Base-by-base conservation (phyloP, 352 stramenopile species). In the Phytophthora sansomeana region DNA sequence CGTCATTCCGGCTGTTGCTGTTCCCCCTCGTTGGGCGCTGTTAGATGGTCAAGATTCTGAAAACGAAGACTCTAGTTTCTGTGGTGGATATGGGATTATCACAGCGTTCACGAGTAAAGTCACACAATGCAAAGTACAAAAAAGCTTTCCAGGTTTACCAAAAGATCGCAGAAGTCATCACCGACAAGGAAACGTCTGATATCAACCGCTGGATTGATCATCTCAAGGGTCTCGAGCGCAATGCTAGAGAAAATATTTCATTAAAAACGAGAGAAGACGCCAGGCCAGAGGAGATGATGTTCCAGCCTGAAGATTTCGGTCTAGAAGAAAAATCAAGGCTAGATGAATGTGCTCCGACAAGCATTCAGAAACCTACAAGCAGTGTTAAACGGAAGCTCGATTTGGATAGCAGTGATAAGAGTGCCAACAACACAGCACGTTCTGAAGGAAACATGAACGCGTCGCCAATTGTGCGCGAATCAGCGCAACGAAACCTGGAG, bases 41-140 rank as follows among this genome's bases (percentile, higher is more conserved):
- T 7, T 16, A 14, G 13, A 19, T 43, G 13, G 39, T 30, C 16
- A 46, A 46, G 53, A 53, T 24, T 24, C 2, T 43, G 39, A 44
- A 35, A 16, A 6, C 6, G 53, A 52, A 19, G 52, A 39, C 0
- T 16, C 6, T 29, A 46, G 21, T 17, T 39, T 48, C 11, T 10
- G 21, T 48, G 17, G 17, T 7, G 3, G n/a, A 48, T n/a, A 30
- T 48, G 5, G 19, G 41, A n/a, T n/a, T 32, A 13, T 4, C 41
- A 16, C 41, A 30, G 7, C 17, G 16, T 38, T 21, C 16, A 52
- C 17, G 10, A 2, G 14, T 30, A 26, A 57, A 26, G 24, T 56
- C 10, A 5, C 58, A 66, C n/a, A 66, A 56, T n/a, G 21, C 43
- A 6, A 66, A 59, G 32, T 66, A 59, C 42, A 26, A 35, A 6